These are phyloP conservation scores for Boletus sensibilis DNA, from an alignment of 768 basidiomycete genomes.

Conservation along the genomic window DNA sequence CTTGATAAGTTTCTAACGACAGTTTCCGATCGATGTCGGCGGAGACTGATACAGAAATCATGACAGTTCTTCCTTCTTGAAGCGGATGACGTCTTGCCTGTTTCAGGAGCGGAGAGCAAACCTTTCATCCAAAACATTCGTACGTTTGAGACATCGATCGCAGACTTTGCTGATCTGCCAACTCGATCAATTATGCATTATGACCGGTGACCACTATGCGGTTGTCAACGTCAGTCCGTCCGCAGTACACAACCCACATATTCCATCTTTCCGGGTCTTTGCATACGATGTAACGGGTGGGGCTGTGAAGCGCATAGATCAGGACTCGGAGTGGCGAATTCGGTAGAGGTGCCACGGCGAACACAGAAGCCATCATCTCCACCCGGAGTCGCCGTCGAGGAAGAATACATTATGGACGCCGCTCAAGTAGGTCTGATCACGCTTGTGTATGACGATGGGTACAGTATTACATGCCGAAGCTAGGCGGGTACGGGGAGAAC, in stretches of 20 bases:
- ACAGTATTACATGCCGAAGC: neutral
- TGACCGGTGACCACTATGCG: neutral
- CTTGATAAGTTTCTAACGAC: too few relatives aligned
- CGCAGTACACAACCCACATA: neutral
- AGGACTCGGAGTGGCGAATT: neutral
- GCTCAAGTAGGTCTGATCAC: neutral
- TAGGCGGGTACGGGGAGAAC: too few relatives aligned
- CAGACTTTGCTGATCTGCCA: neutral
- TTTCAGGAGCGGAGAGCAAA: conserved; percentile 3
- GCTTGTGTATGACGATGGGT: neutral
- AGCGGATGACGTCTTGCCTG: neutral
- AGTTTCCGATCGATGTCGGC: neutral
- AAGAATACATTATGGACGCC: neutral
- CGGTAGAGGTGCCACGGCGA: neutral
- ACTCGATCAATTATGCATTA: neutral
- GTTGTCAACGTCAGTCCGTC: neutral
- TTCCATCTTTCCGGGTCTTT: neutral
- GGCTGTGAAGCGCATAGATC: neutral
- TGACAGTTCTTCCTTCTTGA: neutral
- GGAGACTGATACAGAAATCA: neutral
- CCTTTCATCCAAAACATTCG: neutral
- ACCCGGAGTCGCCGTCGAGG: neutral
- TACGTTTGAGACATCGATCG: neutral
- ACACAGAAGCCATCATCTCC: neutral
- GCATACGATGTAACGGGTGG: neutral